Evolutionary conservation across 345 rosid genomes (phyloP), one percentile per base, ranked within the genome.

Genomic region (Limnanthes douglasii): DNA sequence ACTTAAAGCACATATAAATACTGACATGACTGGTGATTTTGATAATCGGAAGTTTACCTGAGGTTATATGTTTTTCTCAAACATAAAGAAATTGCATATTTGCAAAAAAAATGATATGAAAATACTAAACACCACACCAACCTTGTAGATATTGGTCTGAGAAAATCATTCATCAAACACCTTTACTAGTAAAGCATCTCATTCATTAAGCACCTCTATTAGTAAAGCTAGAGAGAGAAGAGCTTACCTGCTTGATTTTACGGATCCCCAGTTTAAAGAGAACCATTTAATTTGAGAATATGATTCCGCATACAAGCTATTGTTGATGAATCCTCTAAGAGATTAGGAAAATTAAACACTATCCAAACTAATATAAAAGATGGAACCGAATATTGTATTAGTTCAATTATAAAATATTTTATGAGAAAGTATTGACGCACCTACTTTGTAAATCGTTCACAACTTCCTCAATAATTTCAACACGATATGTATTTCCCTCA

Each of bases 181-280:
- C n/a, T n/a, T n/a, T n/a, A n/a, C n/a, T n/a, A n/a, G n/a, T n/a
- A n/a, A n/a, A n/a, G n/a, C n/a, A n/a, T n/a, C n/a, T n/a, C n/a
- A n/a, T n/a, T n/a, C n/a, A n/a, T n/a, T n/a, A n/a, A n/a, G n/a
- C n/a, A n/a, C n/a, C n/a, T n/a, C n/a, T n/a, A n/a, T n/a, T n/a
- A 28, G 46, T 42, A 17, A 30, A 27, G 10, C 5, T 26, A 11
- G 9, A 35, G 37, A 25, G 23, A 29, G 3, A 41, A 25, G 5
- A 20, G 24, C 76, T 44, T 78, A 82, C 95, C 60, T 73, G 90
- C 57, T 82, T 88, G 51, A 83, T 78, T 39, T 70, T 59, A 65
- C 61, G 29, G 93, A 94, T 39, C 94, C 94, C 94, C 97, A 88
- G 45, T 69, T 69, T 25, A 69, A 69, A 8, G 88, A 69, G 54